phyloP scores from a whole-genome alignment of 108 stramenopile species.

The Skeletonema marinoi region DNA sequence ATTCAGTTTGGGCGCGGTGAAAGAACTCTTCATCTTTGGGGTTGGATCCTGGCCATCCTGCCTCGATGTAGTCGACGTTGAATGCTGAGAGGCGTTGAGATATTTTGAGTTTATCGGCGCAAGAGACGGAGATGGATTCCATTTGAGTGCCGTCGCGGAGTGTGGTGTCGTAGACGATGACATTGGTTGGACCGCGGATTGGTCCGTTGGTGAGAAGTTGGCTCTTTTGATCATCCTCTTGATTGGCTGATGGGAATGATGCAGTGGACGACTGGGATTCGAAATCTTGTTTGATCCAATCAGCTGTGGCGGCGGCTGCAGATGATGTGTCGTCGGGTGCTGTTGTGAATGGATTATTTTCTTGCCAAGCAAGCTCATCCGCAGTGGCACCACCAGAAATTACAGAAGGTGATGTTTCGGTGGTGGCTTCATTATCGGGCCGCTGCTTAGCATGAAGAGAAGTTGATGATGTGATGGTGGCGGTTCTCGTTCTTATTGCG shows the following conservation, averaged over 20 bases:
- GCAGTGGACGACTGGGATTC: not conserved
- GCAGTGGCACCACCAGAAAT: not conserved
- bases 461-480: not conserved
- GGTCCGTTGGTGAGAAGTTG: not conserved
- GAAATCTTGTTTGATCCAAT: conserved; percentile 32
- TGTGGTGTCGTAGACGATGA: conserved; percentile 84
- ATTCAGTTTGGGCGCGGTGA: conserved; percentile 63
- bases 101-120: conserved; percentile 93
- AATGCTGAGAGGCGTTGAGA: conserved; percentile 67
- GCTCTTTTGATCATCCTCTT: not conserved
- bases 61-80: conserved; percentile 90
- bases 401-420: not conserved
- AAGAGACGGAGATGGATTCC: conserved; percentile 87
- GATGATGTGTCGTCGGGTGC: not conserved
- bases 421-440: not conserved
- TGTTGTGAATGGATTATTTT: not conserved
- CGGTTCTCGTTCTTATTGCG: not conserved
- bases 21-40: conserved; percentile 95
- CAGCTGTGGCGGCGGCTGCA: not conserved
- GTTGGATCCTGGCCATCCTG: conserved; percentile 94
- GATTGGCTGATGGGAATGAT: not conserved
- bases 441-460: not conserved
- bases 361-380: not conserved
- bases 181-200: conserved; percentile 61
- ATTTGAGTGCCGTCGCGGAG: conserved; percentile 92